Base-by-base conservation (phyloP, 108 stramenopile genomes). In the Cylindrotheca fusiformis region DNA sequence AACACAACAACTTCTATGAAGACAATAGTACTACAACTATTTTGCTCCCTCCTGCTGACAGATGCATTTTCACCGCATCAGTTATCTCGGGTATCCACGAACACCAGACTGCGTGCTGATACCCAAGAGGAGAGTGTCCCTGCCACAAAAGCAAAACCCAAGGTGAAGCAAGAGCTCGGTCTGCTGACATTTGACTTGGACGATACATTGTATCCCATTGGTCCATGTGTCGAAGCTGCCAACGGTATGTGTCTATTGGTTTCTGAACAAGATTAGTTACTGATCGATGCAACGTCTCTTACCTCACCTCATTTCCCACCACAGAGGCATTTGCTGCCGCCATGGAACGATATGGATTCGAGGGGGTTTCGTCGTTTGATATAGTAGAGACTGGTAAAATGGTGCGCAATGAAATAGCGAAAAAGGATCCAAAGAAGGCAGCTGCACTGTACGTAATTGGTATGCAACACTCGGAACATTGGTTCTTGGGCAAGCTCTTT, bases 101-200 rank as follows among this genome's bases (percentile, higher is more conserved):
- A 45, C 4, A 48, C 60, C 3, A 23, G 22, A 60, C 24, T 60
- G 2, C 29, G 2, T 20, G 60, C 47, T 18, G 32, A 32, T 20
- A 60, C 45, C 47, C 60, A 60, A 60, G 60, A 32, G 20, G 57
- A 32, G 6, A 31, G 32, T n/a, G 33, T 21, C 6, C 10, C 12
- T 4, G 60, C 26, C 19, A 60, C 45, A 3, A 18, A 54, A 10
- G 19, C 69, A 31, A 55, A 32, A 24, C 32, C 63, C 1, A 41
- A 24, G 46, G 67, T 64, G 0, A 22, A 55, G 22, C 30, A 67
- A 53, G 52, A 65, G 26, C 24, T 94, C 17, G 88, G 84, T 31
- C 68, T 95, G 10, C 44, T 95, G 21, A 91, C 94, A 2, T 95
- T 91, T 65, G 94, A 95, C 67, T 68, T 95, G 1, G 94, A 95